Base-by-base conservation (phyloP, 2,329 filamentous ascomycete genomes). In the Claviceps capensis region DNA sequence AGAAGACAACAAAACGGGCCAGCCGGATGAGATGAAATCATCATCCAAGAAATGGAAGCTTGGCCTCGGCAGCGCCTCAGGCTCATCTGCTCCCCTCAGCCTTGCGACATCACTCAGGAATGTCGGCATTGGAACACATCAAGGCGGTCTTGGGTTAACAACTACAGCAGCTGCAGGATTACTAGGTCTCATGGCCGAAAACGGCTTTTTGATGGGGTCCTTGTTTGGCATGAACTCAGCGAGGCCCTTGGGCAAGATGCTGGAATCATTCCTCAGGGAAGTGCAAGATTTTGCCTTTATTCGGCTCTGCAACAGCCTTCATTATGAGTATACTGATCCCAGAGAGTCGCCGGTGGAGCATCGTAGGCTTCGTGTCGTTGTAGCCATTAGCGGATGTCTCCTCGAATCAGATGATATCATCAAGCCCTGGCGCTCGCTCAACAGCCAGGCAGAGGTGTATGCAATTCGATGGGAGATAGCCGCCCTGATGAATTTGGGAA, bases 201-300 rank as follows among this genome's bases (percentile, higher is more conserved):
- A 85, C 55, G 80, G 83, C 5, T 78, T 93, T 16, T 73, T 89
- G 43, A 84, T 95, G 34, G 91, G 90, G 16, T 81, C 85, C 40
- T 71, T 97, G 41, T 96, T 97, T 62, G 93, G 93, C 8, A 87
- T 93, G n/a, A 95, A 94, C 63, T 86, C 86, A 44, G 82, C 84
- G 1, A 80, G 83, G 38, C 90, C 95, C 75, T 86, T 86, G 0
- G 81, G 83, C 50, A 84, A 89, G 64, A 88, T 90, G 75, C 86
- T 96, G 75, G 88, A 95, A 57, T 76, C 83, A n/a, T 95, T 94
- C 64, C 79, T 85, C 11, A 82, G 82, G 58, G 88, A 95, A 57
- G 83, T 97, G 16, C 82, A 88, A 60, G 90, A 97, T 62, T 95
- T 96, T 66, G 88, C 81, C 0, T 87, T 97, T 60, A 68, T 95